Conservation (phyloP, 2,329 filamentous ascomycete species). For the Septoria linicola region DNA sequence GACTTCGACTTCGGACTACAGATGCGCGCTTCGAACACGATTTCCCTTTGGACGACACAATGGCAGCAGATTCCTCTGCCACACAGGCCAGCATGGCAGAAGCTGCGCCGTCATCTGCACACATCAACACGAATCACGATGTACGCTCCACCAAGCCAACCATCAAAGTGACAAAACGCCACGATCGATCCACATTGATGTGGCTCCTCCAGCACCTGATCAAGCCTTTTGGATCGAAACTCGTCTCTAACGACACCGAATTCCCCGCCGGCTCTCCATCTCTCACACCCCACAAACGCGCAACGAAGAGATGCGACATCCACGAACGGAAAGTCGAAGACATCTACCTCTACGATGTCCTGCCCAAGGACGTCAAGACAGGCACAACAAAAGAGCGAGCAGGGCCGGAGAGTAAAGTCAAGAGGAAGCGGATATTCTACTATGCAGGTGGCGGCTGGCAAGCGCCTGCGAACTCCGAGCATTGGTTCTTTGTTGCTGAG, state of each 20-base stretch:
- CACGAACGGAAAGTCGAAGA: conserved; percentile 44
- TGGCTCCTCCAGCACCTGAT: conserved; percentile 41
- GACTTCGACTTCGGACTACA: neutral
- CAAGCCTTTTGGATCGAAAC: conserved; percentile 39
- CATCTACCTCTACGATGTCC: conserved; percentile 50
- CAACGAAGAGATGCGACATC: conserved; percentile 39
- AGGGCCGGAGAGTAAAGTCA: neutral
- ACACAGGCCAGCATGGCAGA: conserved; percentile 6
- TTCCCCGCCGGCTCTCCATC: conserved; percentile 43
- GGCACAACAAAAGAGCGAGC: neutral
- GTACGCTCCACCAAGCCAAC: conserved; percentile 6
- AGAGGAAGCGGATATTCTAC: conserved; percentile 50
- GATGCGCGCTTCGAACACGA: neutral
- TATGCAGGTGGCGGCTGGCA: conserved; percentile 60
- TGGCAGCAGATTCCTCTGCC: neutral
- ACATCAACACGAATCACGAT: conserved; percentile 11
- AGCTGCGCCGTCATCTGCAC: neutral
- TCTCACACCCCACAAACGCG: conserved; percentile 40
- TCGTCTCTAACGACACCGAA: conserved; percentile 38
- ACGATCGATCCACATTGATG: conserved; percentile 40
- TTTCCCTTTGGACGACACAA: neutral
- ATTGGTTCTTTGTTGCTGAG: conserved; percentile 54
- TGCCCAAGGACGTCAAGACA: conserved; percentile 15
- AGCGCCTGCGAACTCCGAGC: conserved; percentile 49
- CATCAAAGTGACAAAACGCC: conserved; percentile 40